Evolutionary conservation across 2,329 filamentous ascomycete species (phyloP), one percentile per base, ranked within the genome.

Genomic region (Aureobasidium sp.): DNA sequence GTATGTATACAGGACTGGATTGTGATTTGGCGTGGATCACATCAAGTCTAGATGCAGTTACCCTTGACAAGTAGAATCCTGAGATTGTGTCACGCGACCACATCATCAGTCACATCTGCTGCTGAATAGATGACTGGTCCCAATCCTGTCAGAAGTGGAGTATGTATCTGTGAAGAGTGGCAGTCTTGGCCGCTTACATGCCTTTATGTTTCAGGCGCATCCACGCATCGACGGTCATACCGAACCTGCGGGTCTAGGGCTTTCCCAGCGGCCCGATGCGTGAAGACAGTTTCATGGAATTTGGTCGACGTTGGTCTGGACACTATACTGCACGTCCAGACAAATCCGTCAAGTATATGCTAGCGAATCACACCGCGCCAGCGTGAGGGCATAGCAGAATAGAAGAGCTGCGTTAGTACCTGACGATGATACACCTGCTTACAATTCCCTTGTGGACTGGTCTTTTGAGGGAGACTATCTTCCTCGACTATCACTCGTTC

Each of bases 291-390:
- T 47, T 27, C 20, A 36, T 45, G 31, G 42, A 47, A 17, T 20
- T n/a, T 11, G 11, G 6, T 27, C 20, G 20, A 9, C 31, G n/a
- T 17, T 37, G 29, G 27, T 27, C 31, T 47, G 55, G 31, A 20
- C n/a, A 31, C 27, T 15, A 20, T 44, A 37, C 41, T 47, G 31
- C 15, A 44, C 34, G 41, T 49, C 56, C 49, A 22, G 56, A 36
- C 56, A 22, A 41, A 31, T 22, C 11, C 5, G 5, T 25, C 5
- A 4, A 25, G 22, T 22, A 17, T 7, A 11, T 15, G 3, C 20
- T 20, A 34, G 20, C 45, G 14, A 49, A 59, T 59, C 56, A 59
- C 56, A 59, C 45, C 56, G 49, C 42, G 56, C 44, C 56, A 59
- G 45, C 56, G 42, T 49, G 22, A 41, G 8, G 56, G 17, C 31